Conservation (phyloP, 345 rosid species). For the Hibiscus trionum region DNA sequence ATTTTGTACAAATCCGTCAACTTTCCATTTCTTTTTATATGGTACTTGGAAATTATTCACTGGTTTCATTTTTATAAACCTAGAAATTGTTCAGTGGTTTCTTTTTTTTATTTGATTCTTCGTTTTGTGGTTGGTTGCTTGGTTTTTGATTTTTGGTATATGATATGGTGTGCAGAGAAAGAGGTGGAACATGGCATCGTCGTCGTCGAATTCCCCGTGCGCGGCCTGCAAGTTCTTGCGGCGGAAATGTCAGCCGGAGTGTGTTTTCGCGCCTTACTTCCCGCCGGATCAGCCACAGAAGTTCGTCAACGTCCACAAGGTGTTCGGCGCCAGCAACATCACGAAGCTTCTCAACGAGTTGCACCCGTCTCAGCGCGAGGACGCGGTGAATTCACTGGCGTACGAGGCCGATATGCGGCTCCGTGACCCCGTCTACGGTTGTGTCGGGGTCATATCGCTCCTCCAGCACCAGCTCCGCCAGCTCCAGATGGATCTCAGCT, state of each 20-base stretch:
- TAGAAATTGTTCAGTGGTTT: too few relatives aligned
- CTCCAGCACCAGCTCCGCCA: slow-evolving; percentile 41
- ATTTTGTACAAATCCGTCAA: slow-evolving; percentile 8
- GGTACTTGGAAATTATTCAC: neutral
- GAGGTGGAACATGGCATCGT: slow-evolving; percentile 25
- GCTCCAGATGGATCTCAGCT: slow-evolving; percentile 37
- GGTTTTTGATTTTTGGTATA: neutral
- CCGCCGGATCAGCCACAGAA: slow-evolving; percentile 40
- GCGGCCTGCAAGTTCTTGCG: slow-evolving; percentile 38
- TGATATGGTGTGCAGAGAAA: slow-evolving; percentile 7
- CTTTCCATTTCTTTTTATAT: slow-evolving; percentile 4
- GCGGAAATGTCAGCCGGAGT: slow-evolving; percentile 40
- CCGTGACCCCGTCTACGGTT: slow-evolving; percentile 40
- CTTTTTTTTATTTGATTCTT: neutral
- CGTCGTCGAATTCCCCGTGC: slow-evolving; percentile 36
- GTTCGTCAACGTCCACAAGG: slow-evolving; percentile 34
- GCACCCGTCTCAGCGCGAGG: slow-evolving; percentile 35
- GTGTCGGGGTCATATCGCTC: slow-evolving; percentile 37
- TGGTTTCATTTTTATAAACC: neutral
- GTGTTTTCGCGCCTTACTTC: slow-evolving; percentile 42
- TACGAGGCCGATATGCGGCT: slow-evolving; percentile 42
- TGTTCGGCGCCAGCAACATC: slow-evolving; percentile 39
- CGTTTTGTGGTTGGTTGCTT: neutral
- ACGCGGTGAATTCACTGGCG: slow-evolving; percentile 36
- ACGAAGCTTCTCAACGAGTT: slow-evolving; percentile 36